Percentiles rank a stretch among this genome's conserved stretches.
Evolutionary conservation across 2,329 filamentous ascomycete genomes (phyloP).

Genomic region (Paraconiothyrium sp.): DNA sequence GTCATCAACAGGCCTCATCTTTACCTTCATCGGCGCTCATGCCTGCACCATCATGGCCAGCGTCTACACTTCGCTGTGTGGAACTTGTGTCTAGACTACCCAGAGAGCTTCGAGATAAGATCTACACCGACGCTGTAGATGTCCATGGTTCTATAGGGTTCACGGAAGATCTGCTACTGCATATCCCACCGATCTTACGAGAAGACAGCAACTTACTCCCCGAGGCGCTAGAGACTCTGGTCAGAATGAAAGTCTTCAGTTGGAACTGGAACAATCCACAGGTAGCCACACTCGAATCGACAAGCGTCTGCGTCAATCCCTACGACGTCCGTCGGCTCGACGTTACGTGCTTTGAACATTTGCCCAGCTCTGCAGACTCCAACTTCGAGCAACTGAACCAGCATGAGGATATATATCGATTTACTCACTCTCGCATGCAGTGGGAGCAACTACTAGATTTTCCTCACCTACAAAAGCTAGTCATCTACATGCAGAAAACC

Average conservation of each 20-base stretch:
- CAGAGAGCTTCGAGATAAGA: conserved; percentile 28
- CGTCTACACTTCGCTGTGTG: not conserved
- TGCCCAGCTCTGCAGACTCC: too few species aligned
- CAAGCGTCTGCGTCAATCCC: not conserved
- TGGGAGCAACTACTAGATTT: conserved; percentile 24
- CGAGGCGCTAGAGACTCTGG: conserved; percentile 26
- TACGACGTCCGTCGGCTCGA: conserved; percentile 23
- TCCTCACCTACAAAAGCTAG: conserved; percentile 17
- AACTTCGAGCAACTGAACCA: not conserved
- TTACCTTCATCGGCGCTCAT: not conserved
- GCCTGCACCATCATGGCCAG: not conserved
- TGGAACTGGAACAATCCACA: not conserved
- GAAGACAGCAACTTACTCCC: conserved; percentile 15
- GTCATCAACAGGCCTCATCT: not conserved
- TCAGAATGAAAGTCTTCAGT: conserved; percentile 21
- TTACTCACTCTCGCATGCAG: not conserved
- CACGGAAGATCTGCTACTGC: not conserved
- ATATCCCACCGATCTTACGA: conserved; percentile 14
- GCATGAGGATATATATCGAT: not conserved
- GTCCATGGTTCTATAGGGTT: conserved; percentile 13
- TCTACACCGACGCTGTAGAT: conserved; percentile 20
- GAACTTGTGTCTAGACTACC: conserved; percentile 23
- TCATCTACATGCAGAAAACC: conserved; percentile 24
- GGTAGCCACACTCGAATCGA: not conserved
- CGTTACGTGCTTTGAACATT: conserved; percentile 13